phyloP scores from a whole-genome alignment of 148 eudicot species.

The Vaccinium myrtillus region DNA sequence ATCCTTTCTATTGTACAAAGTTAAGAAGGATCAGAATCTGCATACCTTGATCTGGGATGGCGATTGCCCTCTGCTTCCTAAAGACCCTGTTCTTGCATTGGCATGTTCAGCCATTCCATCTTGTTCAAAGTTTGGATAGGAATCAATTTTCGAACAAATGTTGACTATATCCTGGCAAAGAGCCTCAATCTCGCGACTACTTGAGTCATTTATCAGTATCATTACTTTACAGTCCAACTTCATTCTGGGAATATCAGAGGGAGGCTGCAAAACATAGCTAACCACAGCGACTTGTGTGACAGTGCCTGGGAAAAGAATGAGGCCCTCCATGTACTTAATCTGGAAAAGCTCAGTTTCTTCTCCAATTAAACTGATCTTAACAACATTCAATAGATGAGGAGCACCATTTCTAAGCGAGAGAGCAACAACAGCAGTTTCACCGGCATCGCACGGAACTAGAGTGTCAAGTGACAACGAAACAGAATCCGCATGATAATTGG shows the following conservation, averaged over 20 bases:
- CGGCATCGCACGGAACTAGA: constrained; percentile 35
- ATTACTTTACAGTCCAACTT: constrained; percentile 46
- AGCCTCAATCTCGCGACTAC: constrained; percentile 44
- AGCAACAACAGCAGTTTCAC: constrained; percentile 43
- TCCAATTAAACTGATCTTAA: constrained; percentile 42
- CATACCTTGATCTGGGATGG: constrained; percentile 50
- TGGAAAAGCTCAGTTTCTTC: constrained; percentile 41
- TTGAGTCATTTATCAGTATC: constrained; percentile 62
- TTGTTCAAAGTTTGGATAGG: constrained; percentile 22
- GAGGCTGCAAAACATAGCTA: constrained; percentile 27
- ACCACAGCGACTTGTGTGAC: constrained; percentile 62
- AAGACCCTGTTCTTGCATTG: constrained; percentile 25
- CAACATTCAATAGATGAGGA: constrained; percentile 43
- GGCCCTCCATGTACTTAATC: constrained; percentile 58
- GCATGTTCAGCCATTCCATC: constrained; percentile 27
- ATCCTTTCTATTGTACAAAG: neutral
- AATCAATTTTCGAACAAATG: constrained; percentile 36
- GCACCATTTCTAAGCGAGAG: constrained; percentile 52
- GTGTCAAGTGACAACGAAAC: constrained; percentile 48
- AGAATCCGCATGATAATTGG: constrained; percentile 23
- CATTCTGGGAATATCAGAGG: constrained; percentile 21
- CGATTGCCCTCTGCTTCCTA: constrained; percentile 22
- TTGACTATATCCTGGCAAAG: constrained; percentile 52
- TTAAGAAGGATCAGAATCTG: neutral
- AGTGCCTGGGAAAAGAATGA: constrained; percentile 66